Base-by-base conservation (phyloP, 2,329 filamentous ascomycete genomes). In the Aspergillaceae sp. region DNA sequence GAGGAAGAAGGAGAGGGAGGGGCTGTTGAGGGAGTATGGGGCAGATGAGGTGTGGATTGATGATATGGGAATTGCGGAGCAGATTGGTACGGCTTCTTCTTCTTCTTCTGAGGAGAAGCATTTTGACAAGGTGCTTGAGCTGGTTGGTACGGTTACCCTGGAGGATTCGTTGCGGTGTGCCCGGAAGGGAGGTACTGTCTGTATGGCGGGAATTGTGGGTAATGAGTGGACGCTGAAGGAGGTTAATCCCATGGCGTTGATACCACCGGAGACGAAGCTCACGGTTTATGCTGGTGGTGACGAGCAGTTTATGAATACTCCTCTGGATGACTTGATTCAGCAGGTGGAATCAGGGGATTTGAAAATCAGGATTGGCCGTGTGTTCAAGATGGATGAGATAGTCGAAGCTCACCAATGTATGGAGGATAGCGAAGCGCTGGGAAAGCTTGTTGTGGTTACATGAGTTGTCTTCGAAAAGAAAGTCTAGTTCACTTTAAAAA, bases 71-170 rank as follows among this genome's bases (percentile, higher is more conserved):
- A 60, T 75, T 32, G 63, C 63, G 1, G 55, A 55, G 2, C 56
- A 70, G 48, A 60, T 74, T 28, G 54, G 54, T 44, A 54, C 56
- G 26, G 26, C 28, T 4, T 42, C 40, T 40, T 43, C 55, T 29
- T 52, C 53, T 38, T 44, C 51, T 0, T 5, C 10, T 29, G 29
- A 38, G n/a, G 28, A 29, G 27, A 4, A 60, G 11, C 61, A 59
- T 7, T 71, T 67, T 32, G 65, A 74, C 48, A 74, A 74, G 48
- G 64, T 74, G 4, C 60, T 75, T 9, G 72, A 76, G 54, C 57
- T 76, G 6, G 61, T 73, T 26, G 73, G 72, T 0, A 66, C 65
- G 1, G 64, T 59, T 2, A 71, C 67, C 0, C 51, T 76, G 27
- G 51, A 57, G 4, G 73, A 75, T 49, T 74, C 70, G n/a, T 48